Base-by-base conservation (phyloP, 495 filamentous ascomycete genomes). In the Trypethelium eluteriae region DNA sequence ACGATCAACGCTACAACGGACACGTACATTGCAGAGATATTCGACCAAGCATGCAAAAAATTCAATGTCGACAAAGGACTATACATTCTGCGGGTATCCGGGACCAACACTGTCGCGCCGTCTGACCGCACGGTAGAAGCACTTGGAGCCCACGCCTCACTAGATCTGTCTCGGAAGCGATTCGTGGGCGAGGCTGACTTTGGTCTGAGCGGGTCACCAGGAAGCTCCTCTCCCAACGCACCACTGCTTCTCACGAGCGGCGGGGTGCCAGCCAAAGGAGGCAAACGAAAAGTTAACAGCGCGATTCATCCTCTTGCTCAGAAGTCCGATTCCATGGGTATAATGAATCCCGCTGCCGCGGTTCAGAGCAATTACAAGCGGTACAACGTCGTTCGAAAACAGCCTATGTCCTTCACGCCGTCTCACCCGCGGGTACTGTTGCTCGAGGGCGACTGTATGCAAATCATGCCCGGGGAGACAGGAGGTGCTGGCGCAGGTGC, bases 361-460 rank as follows among this genome's bases (percentile, higher is more conserved):
- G 57, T 91, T 7, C 32, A 62, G 36, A 83, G 85, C 32, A 87
- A 85, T 70, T 90, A 91, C 72, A 88, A 89, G 71, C 93, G 92
- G 70, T 98, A 93, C 75, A 88, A 86, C 38, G 95, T 98, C 18
- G 90, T 88, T 78, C 87, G 95, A 70, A 96, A 96, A 74, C 92
- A 96, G 72, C 87, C 91, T 25, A 96, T 97, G 90, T 87, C 91
- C 38, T 91, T 98, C 74, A 87, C 94, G 44, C 86, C 90, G 3
- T 86, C 91, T 62, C 90, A 90, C 69, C 86, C 93, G 73, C 86
- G 89, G 47, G 85, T 95, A 14, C 80, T 98, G 36, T 88, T 89
- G 6, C 91, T 98, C 68, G 94, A 98, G 73, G 91, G 91, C 57
- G 94, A 98, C 74, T 96, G 96, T 71, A 85, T 98, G 74, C 94